Percentiles rank a stretch among this genome's conserved stretches.
These are phyloP conservation scores for Pythium brassicae DNA, from an alignment of 352 stramenopile species.

Conservation along the genomic window DNA sequence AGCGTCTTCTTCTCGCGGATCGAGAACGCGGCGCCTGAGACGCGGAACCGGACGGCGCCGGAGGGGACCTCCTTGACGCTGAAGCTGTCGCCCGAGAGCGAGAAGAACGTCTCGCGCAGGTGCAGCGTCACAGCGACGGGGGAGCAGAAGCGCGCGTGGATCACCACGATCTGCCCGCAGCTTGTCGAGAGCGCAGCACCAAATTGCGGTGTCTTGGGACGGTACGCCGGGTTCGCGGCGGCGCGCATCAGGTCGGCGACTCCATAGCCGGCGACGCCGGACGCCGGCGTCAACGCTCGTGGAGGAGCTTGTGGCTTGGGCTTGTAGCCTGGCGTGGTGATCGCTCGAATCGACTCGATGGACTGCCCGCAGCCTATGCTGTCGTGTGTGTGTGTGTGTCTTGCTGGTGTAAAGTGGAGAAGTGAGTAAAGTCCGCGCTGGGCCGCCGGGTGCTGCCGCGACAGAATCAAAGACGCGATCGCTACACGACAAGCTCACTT, in stretches of 20 bases:
- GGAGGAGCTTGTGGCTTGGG: not conserved
- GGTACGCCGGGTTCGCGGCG: not conserved
- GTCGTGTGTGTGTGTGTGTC: not conserved
- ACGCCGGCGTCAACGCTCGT: not conserved
- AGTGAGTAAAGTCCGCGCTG: too few species aligned
- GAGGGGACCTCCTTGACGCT: slow-evolving; percentile 20
- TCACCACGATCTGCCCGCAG: not conserved
- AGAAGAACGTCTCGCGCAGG: slow-evolving; percentile 19
- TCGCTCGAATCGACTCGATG: slow-evolving; percentile 1
- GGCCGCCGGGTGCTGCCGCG: too few species aligned
- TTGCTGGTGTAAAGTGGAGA: not conserved
- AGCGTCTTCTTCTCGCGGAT: slow-evolving; percentile 22
- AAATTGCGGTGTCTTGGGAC: not conserved
- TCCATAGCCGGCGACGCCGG: not conserved
- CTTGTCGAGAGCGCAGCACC: not conserved
- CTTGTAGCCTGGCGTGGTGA: not conserved
- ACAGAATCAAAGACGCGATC: too few species aligned
- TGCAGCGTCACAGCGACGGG: slow-evolving; percentile 17
- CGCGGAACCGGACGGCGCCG: slow-evolving; percentile 13
- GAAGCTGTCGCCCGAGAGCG: slow-evolving; percentile 24
- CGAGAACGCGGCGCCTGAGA: slow-evolving; percentile 15
- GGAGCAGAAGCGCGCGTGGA: slow-evolving; percentile 14
- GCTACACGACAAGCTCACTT: too few species aligned
- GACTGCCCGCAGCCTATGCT: slow-evolving; percentile 2
- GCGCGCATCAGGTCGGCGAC: slow-evolving; percentile 1